Percentiles rank a stretch among this genome's conserved stretches.
These are phyloP conservation scores for Hebeloma cylindrosporum DNA, from an alignment of 768 basidiomycete species.

Conservation along the genomic window DNA sequence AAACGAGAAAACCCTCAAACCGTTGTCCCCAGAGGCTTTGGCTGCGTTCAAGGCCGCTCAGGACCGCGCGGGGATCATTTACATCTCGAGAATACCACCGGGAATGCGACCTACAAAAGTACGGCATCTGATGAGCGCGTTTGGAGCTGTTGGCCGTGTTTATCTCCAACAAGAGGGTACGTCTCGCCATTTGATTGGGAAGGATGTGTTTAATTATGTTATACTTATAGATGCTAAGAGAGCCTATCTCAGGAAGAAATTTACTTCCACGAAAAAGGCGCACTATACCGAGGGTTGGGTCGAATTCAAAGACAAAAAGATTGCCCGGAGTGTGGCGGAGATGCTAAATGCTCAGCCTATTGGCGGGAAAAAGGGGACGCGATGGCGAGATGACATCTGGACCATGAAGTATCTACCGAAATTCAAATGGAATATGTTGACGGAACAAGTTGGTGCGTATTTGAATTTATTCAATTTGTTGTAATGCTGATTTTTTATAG, in stretches of 20 bases:
- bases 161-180: slow-evolving; percentile 92
- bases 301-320: slow-evolving; percentile 92
- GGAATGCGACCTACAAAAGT: slow-evolving; percentile 98
- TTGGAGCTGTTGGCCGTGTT: slow-evolving; percentile 89
- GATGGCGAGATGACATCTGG: slow-evolving; percentile 98
- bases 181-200: slow-evolving; percentile 16
- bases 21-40: slow-evolving; percentile 72
- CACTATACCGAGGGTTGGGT: slow-evolving; percentile 98
- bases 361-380: slow-evolving; percentile 86
- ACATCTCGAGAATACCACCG: slow-evolving; percentile 95
- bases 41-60: slow-evolving; percentile 73
- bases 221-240: slow-evolving; percentile 67
- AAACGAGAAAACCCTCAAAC: slow-evolving; percentile 66
- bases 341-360: slow-evolving; percentile 97
- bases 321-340: slow-evolving; percentile 86
- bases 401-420: slow-evolving; percentile 98
- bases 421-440: slow-evolving; percentile 99
- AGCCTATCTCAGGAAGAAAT: slow-evolving; percentile 81
- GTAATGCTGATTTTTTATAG: slow-evolving; percentile 38
- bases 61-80: slow-evolving; percentile 81
- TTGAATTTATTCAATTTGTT: background rate
- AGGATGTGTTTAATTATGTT: slow-evolving; percentile 3
- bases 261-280: slow-evolving; percentile 79
- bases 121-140: slow-evolving; percentile 85
- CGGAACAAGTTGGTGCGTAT: slow-evolving; percentile 92